Evolutionary conservation across 2,329 filamentous ascomycete species (phyloP), one percentile per base, ranked within the genome.

Genomic region (Aspergillus ustus): DNA sequence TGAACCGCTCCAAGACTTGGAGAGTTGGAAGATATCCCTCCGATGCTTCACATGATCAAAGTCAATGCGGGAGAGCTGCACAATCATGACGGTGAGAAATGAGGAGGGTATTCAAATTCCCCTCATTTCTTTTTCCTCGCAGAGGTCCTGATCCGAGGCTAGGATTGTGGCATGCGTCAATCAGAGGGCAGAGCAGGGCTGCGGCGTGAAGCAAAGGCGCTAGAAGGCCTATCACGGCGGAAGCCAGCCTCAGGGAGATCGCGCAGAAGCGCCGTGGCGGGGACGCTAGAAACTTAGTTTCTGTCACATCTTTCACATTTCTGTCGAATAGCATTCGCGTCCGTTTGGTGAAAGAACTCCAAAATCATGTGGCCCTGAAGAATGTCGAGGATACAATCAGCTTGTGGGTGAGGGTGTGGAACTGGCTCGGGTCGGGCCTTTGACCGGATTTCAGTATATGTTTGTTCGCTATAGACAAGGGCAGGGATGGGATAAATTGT

Each of bases 261-360:
- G 37, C 51, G 55, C 46, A 58, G 61, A 66, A 66, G 63, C 63
- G 63, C 63, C 61, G 63, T 62, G 63, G 63, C 61, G 63, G 63
- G 62, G 64, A 48, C 50, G 37, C 50, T 56, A 11, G 17, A 48
- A 63, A 63, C 49, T 63, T 60, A 64, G 53, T 48, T 46, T 57
- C 43, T 37, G 50, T 59, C 50, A 59, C 51, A 59, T 59, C 29
- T 15, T 54, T 48, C 28, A 48, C 20, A 22, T 25, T 29, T 45
- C 25, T 29, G 28, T 44, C 56, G 34, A 54, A 50, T 55, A 6
- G 43, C 25, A 53, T 48, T 48, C 20, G 7, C 45, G 31, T 28
- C n/a, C 48, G 20, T 40, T 48, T 29, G 25, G 6, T 28, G 22
- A 57, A 48, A 44, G 28, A 45, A 34, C 1, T 34, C 9, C 11